A percentile compares a stretch with the other conserved stretches of the same genome.
Evolutionary conservation across 192 early-diverging fungal species (phyloP).

Genomic region (Allomyces macrogynus): DNA sequence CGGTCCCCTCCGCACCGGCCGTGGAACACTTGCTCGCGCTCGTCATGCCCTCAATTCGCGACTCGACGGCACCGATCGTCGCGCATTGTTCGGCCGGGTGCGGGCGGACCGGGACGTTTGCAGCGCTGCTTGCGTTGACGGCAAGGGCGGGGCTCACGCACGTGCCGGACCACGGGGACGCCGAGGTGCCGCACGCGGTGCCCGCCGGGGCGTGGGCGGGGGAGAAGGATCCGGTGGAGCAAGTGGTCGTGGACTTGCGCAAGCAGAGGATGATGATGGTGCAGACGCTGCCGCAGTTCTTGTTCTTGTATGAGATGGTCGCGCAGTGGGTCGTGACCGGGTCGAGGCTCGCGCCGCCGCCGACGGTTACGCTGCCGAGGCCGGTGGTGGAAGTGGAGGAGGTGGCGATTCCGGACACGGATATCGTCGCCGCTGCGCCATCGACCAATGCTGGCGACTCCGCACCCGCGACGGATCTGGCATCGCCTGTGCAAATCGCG

Average conservation of each 20-base stretch:
- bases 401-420: too few relatives aligned
- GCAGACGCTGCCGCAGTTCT: slow-evolving; percentile 33
- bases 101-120: slow-evolving; percentile 34
- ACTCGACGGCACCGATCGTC: slow-evolving; percentile 12
- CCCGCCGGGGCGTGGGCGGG: slow-evolving; percentile 1
- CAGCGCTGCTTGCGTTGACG: slow-evolving; percentile 17
- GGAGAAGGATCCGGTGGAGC: slow-evolving; percentile 13
- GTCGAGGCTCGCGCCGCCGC: too few relatives aligned
- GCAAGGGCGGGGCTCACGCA: too few relatives aligned
- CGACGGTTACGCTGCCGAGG: too few relatives aligned
- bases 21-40: not conserved
- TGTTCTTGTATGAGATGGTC: slow-evolving; percentile 33
- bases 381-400: too few relatives aligned
- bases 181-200: slow-evolving; percentile 1
- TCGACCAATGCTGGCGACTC: too few relatives aligned
- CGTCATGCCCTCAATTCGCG: not conserved
- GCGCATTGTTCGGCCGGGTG: slow-evolving; percentile 37
- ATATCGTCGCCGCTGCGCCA: too few relatives aligned
- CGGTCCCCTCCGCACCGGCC: not conserved
- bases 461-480: too few relatives aligned
- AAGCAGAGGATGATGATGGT: slow-evolving; percentile 24
- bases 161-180: too few relatives aligned
- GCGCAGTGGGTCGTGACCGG: slow-evolving; percentile 1
- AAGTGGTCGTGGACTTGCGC: slow-evolving; percentile 18
- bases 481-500: too few relatives aligned